These are phyloP conservation scores for Nitzschia palea DNA, from an alignment of 108 stramenopile species.

Conservation along the genomic window DNA sequence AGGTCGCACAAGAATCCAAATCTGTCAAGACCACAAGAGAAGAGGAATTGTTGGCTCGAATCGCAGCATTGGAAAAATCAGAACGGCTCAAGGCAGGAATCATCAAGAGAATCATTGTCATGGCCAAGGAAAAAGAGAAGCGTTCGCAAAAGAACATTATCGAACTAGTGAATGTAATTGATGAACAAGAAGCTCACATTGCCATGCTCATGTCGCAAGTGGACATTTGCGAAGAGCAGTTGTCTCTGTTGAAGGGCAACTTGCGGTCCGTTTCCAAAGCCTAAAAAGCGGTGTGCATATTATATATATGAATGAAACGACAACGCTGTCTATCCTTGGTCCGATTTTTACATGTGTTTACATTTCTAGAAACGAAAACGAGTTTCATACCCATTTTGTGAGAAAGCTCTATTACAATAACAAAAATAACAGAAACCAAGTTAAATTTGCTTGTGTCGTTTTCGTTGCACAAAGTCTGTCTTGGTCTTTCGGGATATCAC, in stretches of 20 bases:
- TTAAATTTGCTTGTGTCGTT: conserved; percentile 59
- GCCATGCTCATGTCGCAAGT: conserved; percentile 8
- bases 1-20: no score
- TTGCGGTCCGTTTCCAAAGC: no score
- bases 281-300: no score
- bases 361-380: no score
- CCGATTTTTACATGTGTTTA: no score
- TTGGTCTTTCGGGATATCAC: conserved; percentile 67
- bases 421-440: not conserved
- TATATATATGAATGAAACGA: no score
- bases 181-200: conserved; percentile 5
- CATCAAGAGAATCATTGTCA: not conserved
- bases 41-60: not conserved
- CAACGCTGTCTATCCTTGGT: no score
- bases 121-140: conserved; percentile 4
- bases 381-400: no score
- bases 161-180: not conserved
- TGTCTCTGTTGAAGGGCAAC: conserved; percentile 3
- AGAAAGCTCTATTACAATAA: not conserved
- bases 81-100: conserved; percentile 6
- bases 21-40: no score
- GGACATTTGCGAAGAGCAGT: conserved; percentile 6
- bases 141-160: not conserved
- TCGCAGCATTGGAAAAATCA: not conserved
- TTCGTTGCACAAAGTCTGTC: conserved; percentile 60